Conservation (phyloP, 208 protist species). For the Trypanosoma conorhini region DNA sequence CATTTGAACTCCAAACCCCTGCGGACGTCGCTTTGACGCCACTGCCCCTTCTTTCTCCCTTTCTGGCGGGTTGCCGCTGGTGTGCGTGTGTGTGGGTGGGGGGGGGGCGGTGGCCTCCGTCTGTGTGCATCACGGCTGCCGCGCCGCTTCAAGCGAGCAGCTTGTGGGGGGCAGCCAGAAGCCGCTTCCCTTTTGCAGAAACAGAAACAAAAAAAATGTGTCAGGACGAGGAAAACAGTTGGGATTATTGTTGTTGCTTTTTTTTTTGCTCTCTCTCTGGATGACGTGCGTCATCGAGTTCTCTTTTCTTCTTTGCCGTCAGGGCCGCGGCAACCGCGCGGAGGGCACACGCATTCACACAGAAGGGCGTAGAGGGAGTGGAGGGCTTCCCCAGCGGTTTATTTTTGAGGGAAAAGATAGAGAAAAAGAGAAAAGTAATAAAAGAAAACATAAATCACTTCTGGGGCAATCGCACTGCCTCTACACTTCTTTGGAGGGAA, state of each 20-base stretch:
- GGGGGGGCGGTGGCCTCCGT: too few species aligned
- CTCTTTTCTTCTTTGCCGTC: slow-evolving; percentile 15
- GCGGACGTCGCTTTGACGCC: slow-evolving; percentile 26
- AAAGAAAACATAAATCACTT: too few species aligned
- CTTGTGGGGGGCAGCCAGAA: neutral
- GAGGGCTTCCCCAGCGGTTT: neutral
- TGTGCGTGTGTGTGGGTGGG: too few species aligned
- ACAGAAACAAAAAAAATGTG: slow-evolving; percentile 19
- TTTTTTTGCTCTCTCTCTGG: slow-evolving; percentile 1
- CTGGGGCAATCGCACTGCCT: neutral
- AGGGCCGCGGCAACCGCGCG: neutral
- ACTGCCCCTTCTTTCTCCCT: slow-evolving; percentile 25
- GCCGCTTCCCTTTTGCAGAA: neutral
- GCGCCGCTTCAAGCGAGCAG: neutral
- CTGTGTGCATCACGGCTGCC: neutral
- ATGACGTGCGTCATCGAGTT: neutral
- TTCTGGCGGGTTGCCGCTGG: neutral
- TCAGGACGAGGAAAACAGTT: neutral
- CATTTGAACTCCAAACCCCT: slow-evolving; percentile 78
- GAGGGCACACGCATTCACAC: neutral
- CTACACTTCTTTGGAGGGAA: neutral
- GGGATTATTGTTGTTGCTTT: neutral
- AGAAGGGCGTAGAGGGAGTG: neutral
- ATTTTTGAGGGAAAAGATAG: neutral
- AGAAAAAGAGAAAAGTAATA: too few species aligned